phyloP scores from a whole-genome alignment of 169 alveolate genomes.

The Plasmodium gallinaceum region DNA sequence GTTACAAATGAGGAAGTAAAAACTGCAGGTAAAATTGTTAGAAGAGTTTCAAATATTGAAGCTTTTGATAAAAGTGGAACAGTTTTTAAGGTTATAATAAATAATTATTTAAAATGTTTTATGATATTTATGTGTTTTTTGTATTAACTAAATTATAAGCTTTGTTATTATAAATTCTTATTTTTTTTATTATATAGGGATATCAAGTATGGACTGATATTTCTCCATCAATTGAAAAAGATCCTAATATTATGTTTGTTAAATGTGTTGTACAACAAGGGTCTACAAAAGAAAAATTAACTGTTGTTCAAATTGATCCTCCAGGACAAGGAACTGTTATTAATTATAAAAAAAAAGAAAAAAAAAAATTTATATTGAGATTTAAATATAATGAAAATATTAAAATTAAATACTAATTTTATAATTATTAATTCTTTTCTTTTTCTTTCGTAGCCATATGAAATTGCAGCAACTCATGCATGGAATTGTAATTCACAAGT shows the following conservation, averaged over 20 bases:
- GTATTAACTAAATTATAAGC: not conserved
- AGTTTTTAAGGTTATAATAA: slow-evolving; percentile 47
- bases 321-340: slow-evolving; percentile 78
- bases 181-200: slow-evolving; percentile 83
- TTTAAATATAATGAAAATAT: not conserved
- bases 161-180: not conserved
- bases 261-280: slow-evolving; percentile 93
- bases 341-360: not conserved
- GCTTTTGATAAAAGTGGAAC: slow-evolving; percentile 74
- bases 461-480: slow-evolving; percentile 89
- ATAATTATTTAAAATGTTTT: not conserved
- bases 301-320: slow-evolving; percentile 90
- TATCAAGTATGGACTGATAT: slow-evolving; percentile 92
- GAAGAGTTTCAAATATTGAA: slow-evolving; percentile 66
- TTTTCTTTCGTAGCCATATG: slow-evolving; percentile 82
- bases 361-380: not conserved
- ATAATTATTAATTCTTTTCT: slow-evolving; percentile 11
- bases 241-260: slow-evolving; percentile 92
- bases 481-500: slow-evolving; percentile 91
- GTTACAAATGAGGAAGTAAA: slow-evolving; percentile 73
- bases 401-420: not conserved
- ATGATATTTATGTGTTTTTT: not conserved
- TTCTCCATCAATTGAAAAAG: slow-evolving; percentile 92
- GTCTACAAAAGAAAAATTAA: slow-evolving; percentile 84
- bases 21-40: slow-evolving; percentile 73